Conservation (phyloP, 495 filamentous ascomycete genomes). For the Aspergillus cristatus region DNA sequence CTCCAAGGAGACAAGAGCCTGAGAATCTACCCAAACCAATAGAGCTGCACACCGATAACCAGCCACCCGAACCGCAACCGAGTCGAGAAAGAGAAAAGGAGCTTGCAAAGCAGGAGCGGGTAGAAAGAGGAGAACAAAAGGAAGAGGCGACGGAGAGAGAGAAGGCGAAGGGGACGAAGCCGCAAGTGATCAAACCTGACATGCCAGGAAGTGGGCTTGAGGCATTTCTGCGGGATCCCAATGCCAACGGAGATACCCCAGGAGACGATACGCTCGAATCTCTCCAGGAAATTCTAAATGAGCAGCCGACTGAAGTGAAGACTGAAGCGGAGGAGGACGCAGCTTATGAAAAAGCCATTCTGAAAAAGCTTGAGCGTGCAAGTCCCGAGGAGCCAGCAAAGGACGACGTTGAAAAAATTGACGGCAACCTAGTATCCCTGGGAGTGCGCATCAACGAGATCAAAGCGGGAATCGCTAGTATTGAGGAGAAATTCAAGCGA, state of each 20-base stretch:
- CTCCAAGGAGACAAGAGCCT: conserved; percentile 1
- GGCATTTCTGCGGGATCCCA: conserved; percentile 45
- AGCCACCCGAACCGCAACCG: background rate
- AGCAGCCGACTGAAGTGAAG: conserved; percentile 22
- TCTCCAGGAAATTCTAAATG: conserved; percentile 46
- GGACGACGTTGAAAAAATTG: conserved; percentile 50
- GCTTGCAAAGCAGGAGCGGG: background rate
- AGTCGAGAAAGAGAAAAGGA: background rate
- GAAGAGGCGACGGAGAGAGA: conserved; percentile 8
- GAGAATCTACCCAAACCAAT: conserved; percentile 2
- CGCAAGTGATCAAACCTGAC: conserved; percentile 28
- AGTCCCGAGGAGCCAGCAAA: conserved; percentile 27
- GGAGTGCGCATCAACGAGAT: conserved; percentile 55
- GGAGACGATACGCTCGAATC: conserved; percentile 57
- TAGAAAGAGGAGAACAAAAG: conserved; percentile 3
- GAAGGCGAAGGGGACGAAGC: conserved; percentile 11
- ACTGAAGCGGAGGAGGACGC: conserved; percentile 28
- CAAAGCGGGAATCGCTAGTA: conserved; percentile 53
- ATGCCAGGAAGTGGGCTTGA: conserved; percentile 42
- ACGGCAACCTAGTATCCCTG: conserved; percentile 48
- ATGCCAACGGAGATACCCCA: conserved; percentile 32
- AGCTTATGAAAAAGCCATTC: conserved; percentile 24
- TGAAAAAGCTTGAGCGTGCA: conserved; percentile 25
- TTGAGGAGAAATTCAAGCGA: conserved; percentile 51
- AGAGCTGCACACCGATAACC: background rate